Evolutionary conservation across 2,329 filamentous ascomycete genomes (phyloP).

Genomic region (Aspergillus arachidicola): DNA sequence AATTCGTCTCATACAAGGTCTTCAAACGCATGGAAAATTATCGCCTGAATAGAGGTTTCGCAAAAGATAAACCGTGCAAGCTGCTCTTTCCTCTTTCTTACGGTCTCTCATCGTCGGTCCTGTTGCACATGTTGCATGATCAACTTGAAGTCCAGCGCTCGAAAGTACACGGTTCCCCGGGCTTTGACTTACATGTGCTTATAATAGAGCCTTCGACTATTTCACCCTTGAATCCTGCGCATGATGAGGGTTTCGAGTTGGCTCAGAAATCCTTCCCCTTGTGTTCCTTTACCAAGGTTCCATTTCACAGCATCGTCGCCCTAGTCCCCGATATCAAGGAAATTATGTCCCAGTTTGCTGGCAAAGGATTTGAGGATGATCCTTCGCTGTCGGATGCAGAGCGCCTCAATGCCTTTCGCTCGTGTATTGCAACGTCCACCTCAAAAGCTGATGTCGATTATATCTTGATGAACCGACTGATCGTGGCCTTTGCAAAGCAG

Average conservation of each 20-base stretch:
- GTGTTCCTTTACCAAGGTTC: constrained; percentile 64
- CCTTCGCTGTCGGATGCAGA: constrained; percentile 39
- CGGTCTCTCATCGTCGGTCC: constrained; percentile 75
- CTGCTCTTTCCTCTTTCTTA: constrained; percentile 81
- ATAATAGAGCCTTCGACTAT: constrained; percentile 46
- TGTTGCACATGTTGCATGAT: constrained; percentile 74
- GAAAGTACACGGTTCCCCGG: constrained; percentile 62
- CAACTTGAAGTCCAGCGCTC: constrained; percentile 68
- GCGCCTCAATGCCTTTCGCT: constrained; percentile 59
- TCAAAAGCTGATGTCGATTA: constrained; percentile 73
- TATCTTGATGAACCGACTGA: constrained; percentile 70
- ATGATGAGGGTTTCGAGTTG: constrained; percentile 41
- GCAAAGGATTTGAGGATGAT: constrained; percentile 30
- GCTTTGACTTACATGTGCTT: constrained; percentile 63
- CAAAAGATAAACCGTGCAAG: constrained; percentile 49
- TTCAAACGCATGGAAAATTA: constrained; percentile 76
- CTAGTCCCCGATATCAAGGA: constrained; percentile 39
- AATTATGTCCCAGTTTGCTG: constrained; percentile 35
- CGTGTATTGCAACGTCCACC: constrained; percentile 70
- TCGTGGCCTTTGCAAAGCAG: constrained; percentile 65
- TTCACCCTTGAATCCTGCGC: constrained; percentile 21
- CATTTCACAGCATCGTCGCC: constrained; percentile 65
- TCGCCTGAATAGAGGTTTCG: constrained; percentile 46
- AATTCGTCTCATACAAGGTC: constrained; percentile 76
- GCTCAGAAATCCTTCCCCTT: constrained; percentile 65